These are phyloP conservation scores for Xerocomus amazonicus DNA, from an alignment of 1,284 basidiomycete species.

Conservation along the genomic window DNA sequence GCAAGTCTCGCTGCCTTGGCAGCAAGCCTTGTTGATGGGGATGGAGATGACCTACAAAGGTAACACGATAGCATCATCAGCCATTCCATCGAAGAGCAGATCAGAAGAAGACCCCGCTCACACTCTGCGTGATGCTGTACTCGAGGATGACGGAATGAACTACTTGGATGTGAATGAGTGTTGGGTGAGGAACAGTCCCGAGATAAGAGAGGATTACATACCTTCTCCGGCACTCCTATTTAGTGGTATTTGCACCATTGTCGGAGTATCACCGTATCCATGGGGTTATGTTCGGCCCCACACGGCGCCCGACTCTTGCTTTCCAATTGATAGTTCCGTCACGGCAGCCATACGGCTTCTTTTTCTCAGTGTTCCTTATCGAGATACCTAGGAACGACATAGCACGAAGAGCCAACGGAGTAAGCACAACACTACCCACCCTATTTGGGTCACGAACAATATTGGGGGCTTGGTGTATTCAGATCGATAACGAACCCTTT, in stretches of 20 bases:
- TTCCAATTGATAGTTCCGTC: neutral
- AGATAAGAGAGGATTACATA: neutral
- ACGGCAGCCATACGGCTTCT: neutral
- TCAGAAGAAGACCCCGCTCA: slow-evolving; percentile 1
- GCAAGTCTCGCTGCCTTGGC: slow-evolving; percentile 10
- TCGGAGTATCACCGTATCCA: neutral
- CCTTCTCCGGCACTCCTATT: neutral
- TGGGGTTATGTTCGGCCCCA: neutral
- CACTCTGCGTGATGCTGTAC: slow-evolving; percentile 19
- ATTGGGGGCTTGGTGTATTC: neutral
- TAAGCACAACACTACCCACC: neutral
- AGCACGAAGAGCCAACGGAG: neutral
- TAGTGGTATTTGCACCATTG: neutral
- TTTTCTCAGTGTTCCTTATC: neutral
- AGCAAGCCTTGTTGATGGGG: slow-evolving; percentile 28
- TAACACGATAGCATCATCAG: neutral
- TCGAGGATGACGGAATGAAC: slow-evolving; percentile 1
- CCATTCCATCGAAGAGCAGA: neutral
- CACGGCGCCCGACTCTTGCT: neutral
- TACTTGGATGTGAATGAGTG: slow-evolving; percentile 3
- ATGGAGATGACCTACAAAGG: slow-evolving; percentile 16
- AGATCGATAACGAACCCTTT: neutral
- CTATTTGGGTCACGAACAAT: neutral
- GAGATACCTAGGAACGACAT: neutral
- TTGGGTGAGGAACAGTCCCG: neutral